Evolutionary conservation across 208 protist genomes (phyloP), one percentile per base, ranked within the genome.

Genomic region (Acanthamoeba divionensis): DNA sequence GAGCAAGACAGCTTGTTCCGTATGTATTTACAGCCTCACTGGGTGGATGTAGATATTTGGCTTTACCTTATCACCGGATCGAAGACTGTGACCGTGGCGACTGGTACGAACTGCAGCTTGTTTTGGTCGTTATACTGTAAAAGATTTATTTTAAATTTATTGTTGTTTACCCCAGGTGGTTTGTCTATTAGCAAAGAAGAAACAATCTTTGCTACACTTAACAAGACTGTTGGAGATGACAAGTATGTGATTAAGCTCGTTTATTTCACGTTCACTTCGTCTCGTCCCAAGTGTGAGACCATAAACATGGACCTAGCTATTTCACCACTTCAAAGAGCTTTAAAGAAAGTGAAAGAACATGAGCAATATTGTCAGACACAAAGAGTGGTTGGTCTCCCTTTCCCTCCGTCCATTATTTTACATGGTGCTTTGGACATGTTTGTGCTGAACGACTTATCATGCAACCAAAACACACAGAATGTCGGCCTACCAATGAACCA

Each of bases 31-130:
- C 31, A 69, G 60, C 80, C 80, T 21, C 80, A 89, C 45, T 66
- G 62, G 54, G 80, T 89, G 12, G 80, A 89, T 47, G 71, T 89
- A 44, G 80, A 89, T 45, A 26, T 89, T n/a, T 73, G 54, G 80
- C 5, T 89, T 24, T 89, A 89, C 45, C 50, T 18, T 24, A n/a
- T 85, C 26, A 44, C 36, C 54, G 26, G 38, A n/a, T 38, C 57
- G 24, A 89, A 71, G 80, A 89, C 36, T 21, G 44, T 62, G 60
- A 24, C 48, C 60, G 55, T 66, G 12, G 80, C 80, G 41, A 89
- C 66, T 26, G 62, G 79, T 63, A 79, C 31, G 10, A 79, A 12
- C 31, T 4, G 18, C 9, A 62, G 54, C 24, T 15, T 26, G 15
- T n/a, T 48, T 15, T 5, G 4, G 24, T 63, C 24, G 5, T 63